Base-by-base conservation (phyloP, 2,329 filamentous ascomycete species). In the Metarhizium humberi region DNA sequence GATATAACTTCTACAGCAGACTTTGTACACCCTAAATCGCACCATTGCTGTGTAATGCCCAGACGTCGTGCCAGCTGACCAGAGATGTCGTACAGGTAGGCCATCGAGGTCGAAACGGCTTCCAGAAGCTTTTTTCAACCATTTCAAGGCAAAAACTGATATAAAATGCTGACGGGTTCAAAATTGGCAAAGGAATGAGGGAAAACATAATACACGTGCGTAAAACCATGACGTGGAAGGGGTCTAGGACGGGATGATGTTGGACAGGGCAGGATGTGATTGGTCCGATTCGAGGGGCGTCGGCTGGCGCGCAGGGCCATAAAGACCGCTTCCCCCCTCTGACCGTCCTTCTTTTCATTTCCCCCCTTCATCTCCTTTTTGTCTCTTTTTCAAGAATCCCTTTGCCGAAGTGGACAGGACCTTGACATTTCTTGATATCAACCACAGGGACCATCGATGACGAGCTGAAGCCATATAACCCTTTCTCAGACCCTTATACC, bases 311-410 rank as follows among this genome's bases (percentile, higher is more conserved):
- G 43, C n/a, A 10, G 10, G 30, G 34, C 34, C 50, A 55, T 52
- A 55, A 52, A 55, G 54, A 20, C 20, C 43, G 36, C 50, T 48
- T 16, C 6, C 43, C 16, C 51, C 54, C 50, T 51, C 25, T 40
- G 10, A 29, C 54, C 34, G 43, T 55, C 25, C 45, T 42, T 25
- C 40, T 50, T 43, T 51, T 34, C 54, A n/a, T 16, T 52, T 20
- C 43, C 42, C 49, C 13, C 42, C 25, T 48, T 13, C 45, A 48
- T 29, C 25, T 16, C 14, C 10, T 10, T 30, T 48, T 48, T 14
- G 2, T 14, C 11, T 6, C 30, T 48, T 16, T 4, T 20, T 30
- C 5, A 48, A 13, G 13, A 30, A 20, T 16, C 20, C 20, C 13
- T 29, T 3, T 10, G n/a, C 1, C n/a, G 2, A 48, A 16, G 42